Evolutionary conservation across 306 rosid species (phyloP).

Genomic region (Acacia melanoxylon): DNA sequence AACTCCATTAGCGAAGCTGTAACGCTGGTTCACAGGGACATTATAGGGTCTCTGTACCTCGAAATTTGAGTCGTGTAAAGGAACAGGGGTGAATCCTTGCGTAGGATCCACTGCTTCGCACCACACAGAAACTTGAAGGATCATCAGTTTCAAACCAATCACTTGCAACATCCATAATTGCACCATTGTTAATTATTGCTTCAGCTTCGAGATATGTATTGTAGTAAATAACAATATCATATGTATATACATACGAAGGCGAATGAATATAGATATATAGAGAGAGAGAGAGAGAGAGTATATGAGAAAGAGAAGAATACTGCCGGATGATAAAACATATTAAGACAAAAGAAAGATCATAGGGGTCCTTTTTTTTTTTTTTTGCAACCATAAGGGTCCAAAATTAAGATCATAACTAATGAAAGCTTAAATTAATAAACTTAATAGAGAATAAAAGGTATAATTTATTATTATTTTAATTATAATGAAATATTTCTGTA

Average conservation of each 20-base stretch:
- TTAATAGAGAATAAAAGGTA: neutral
- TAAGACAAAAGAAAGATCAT: neutral
- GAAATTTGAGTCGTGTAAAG: constrained; percentile 29
- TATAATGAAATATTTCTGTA: neutral
- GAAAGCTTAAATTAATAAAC: neutral
- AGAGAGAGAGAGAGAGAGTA: too few relatives aligned
- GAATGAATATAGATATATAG: neutral
- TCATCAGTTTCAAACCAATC: constrained; percentile 20
- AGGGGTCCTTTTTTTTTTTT: too few relatives aligned
- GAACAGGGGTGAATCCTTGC: constrained; percentile 31
- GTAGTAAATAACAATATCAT: neutral
- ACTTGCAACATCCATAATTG: constrained; percentile 14
- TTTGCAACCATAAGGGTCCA: neutral
- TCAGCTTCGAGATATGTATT: neutral
- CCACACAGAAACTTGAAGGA: neutral
- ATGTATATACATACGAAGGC: too few relatives aligned
- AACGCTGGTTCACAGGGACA: constrained; percentile 26
- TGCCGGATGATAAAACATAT: neutral
- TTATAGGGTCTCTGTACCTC: constrained; percentile 38
- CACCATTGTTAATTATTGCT: neutral
- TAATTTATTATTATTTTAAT: neutral
- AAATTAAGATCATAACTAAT: neutral
- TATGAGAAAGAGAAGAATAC: too few relatives aligned
- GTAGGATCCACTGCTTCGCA: constrained; percentile 27
- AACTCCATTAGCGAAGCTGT: constrained; percentile 36